A percentile compares a stretch with the other conserved stretches of the same genome.
Conservation (phyloP, 2,329 filamentous ascomycete species). For the Epichloe uncinata region DNA sequence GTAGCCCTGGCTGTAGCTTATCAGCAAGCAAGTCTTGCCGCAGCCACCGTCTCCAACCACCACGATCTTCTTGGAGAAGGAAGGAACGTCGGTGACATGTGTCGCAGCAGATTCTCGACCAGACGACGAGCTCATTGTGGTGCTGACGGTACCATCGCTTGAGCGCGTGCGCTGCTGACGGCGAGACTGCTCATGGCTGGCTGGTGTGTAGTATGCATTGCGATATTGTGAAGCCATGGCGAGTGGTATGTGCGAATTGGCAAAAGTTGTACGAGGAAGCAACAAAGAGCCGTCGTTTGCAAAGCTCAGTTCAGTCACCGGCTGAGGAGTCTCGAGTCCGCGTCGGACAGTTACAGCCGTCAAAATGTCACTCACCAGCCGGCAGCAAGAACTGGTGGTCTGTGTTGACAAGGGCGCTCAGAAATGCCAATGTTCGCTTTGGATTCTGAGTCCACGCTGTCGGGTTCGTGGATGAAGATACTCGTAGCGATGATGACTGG, state of each 20-base stretch:
- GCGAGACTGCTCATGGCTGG: slow-evolving; percentile 24
- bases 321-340: slow-evolving; percentile 1
- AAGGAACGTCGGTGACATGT: slow-evolving; percentile 76
- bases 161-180: slow-evolving; percentile 47
- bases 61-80: slow-evolving; percentile 98
- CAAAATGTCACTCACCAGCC: slow-evolving; percentile 1
- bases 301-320: background rate
- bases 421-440: background rate
- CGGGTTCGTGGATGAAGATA: slow-evolving; percentile 1
- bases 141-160: slow-evolving; percentile 85
- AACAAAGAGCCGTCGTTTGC: slow-evolving; percentile 1
- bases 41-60: slow-evolving; percentile 97
- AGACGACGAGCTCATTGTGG: slow-evolving; percentile 61
- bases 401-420: background rate
- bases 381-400: background rate
- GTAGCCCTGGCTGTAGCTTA: slow-evolving; percentile 97
- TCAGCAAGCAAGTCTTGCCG: slow-evolving; percentile 95
- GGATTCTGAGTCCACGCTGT: background rate
- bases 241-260: background rate
- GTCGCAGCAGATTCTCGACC: slow-evolving; percentile 69
- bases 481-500: background rate
- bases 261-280: background rate
- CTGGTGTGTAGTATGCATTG: slow-evolving; percentile 36
- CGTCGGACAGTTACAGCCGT: background rate
- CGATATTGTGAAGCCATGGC: slow-evolving; percentile 42